A percentile compares a stretch with the other conserved stretches of the same genome.
These are phyloP conservation scores for Paracamarosporium sp. DNA, from an alignment of 2,329 filamentous ascomycete species.

Conservation along the genomic window DNA sequence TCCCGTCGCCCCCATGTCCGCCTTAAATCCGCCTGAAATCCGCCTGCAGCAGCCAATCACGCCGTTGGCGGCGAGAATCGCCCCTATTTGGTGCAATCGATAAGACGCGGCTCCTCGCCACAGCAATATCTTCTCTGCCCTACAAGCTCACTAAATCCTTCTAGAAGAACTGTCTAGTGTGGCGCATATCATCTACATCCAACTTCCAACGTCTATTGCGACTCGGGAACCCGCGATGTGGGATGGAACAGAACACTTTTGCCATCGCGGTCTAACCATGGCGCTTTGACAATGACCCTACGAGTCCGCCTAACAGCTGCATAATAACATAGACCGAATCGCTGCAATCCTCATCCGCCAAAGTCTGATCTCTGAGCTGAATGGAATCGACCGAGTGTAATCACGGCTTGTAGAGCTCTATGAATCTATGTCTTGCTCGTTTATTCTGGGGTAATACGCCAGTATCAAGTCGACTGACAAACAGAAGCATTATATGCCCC, in stretches of 20 bases:
- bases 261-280: not conserved
- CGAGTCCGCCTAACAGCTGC: too few relatives aligned
- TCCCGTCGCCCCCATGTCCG: constrained; percentile 27
- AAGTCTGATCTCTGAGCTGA: too few relatives aligned
- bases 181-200: constrained; percentile 12
- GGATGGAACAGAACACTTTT: too few relatives aligned
- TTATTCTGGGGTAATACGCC: too few relatives aligned
- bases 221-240: not conserved
- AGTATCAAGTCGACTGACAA: too few relatives aligned
- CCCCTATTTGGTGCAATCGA: constrained; percentile 29
- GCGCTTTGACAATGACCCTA: too few relatives aligned
- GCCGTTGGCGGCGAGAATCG: not conserved
- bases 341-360: too few relatives aligned
- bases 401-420: too few relatives aligned
- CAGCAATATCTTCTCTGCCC: constrained; percentile 14
- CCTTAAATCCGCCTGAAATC: constrained; percentile 33
- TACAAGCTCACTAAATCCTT: constrained; percentile 21
- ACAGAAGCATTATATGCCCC: too few relatives aligned
- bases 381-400: too few relatives aligned
- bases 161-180: constrained; percentile 24
- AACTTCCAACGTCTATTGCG: not conserved
- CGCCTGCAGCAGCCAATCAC: constrained; percentile 20
- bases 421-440: too few relatives aligned
- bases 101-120: constrained; percentile 20
- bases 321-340: too few relatives aligned